Percentiles rank a stretch among this genome's conserved stretches.
Evolutionary conservation across 805 yeast genomes (phyloP).

Genomic region (Diddensiella transvaalensis): DNA sequence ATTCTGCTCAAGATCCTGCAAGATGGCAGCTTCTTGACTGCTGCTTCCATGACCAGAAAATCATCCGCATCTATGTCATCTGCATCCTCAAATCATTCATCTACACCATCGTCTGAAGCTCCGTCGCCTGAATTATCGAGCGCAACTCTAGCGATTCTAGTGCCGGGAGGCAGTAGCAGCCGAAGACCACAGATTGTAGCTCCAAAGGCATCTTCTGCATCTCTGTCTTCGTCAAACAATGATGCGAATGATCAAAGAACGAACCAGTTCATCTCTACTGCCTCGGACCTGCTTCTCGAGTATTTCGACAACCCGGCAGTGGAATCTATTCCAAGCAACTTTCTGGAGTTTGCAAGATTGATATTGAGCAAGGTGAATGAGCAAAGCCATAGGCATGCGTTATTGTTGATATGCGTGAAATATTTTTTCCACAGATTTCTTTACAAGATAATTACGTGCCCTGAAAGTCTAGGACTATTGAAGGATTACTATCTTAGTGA

Average conservation of each 20-base stretch:
- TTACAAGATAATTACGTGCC: constrained; percentile 17
- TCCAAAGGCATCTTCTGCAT: constrained; percentile 15
- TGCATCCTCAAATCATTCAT: constrained; percentile 5
- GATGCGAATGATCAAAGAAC: constrained; percentile 11
- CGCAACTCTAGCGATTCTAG: constrained; percentile 4
- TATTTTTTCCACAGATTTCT: constrained; percentile 21
- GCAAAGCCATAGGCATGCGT: constrained; percentile 9
- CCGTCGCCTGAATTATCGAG: constrained; percentile 17
- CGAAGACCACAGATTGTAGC: background rate
- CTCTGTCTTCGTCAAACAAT: constrained; percentile 17
- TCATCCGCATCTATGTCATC: constrained; percentile 1
- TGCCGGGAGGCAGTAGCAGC: background rate
- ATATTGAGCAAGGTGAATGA: constrained; percentile 14
- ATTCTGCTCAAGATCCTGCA: constrained; percentile 19
- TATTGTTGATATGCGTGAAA: constrained; percentile 18
- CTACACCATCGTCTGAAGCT: constrained; percentile 13
- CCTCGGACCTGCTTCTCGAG: constrained; percentile 15
- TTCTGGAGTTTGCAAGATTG: constrained; percentile 18
- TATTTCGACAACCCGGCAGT: constrained; percentile 16
- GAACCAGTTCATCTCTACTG: constrained; percentile 10
- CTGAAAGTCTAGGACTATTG: constrained; percentile 25
- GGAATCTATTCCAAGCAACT: constrained; percentile 19
- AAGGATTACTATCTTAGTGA: constrained; percentile 23
- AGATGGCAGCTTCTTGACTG: constrained; percentile 22
- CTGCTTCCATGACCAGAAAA: background rate